Evolutionary conservation across 2,329 filamentous ascomycete genomes (phyloP), one percentile per base, ranked within the genome.

Genomic region (Metarhizium brunneum): DNA sequence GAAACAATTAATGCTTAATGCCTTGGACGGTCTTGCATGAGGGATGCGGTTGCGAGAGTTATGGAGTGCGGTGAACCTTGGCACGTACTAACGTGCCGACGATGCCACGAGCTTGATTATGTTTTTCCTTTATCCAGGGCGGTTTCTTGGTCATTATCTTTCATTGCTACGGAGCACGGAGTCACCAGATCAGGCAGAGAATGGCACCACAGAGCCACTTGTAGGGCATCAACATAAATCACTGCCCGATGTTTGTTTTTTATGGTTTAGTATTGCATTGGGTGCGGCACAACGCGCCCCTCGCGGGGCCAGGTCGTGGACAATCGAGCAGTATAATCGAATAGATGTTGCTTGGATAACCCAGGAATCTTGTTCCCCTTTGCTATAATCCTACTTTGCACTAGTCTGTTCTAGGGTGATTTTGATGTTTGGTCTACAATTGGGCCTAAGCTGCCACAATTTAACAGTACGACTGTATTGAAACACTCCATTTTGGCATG

Each of bases 1-100:
- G 66, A 52, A 62, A 60, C 29, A 60, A 64, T 16, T 35, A 18
- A 50, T 53, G 36, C 43, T 25, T 40, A 47, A 50, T 53, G 45
- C 42, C 14, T 30, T n/a, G 42, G 45, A 18, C 25, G 25, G 11
- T 30, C 2, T 38, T 40, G 25, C 47, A 50, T 32, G 47, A 32
- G 47, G 10, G 6, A 20, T 20, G n/a, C 16, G 42, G 16, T 18
- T 20, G 30, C 20, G 40, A 11, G 38, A 42, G 7, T 52, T 45
- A 30, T 42, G 11, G 30, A 6, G 35, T 25, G 50, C 13, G n/a
- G n/a, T 6, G 8, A 29, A 20, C 2, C 13, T 40, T 4, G 6
- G 38, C 20, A 10, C 13, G 50, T 52, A 38, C 25, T 48, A 2
- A 48, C 2, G 25, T 16, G 25, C 8, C 29, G 30, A 40, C 30